Percentiles rank a stretch among this genome's conserved stretches.
Conservation (phyloP, 305 asterid species). For the Fraxinus velutina region DNA sequence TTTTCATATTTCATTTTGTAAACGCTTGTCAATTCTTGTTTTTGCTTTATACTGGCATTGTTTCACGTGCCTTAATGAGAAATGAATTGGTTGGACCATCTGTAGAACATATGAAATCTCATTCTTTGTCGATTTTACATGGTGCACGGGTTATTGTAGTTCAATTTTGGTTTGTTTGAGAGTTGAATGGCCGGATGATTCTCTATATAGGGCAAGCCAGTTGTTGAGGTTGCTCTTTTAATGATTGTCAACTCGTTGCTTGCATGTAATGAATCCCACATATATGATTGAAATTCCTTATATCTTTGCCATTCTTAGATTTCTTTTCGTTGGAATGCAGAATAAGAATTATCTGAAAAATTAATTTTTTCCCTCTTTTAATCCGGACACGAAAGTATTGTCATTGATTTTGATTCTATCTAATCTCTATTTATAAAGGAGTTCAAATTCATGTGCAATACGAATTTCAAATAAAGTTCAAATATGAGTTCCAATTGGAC, state of each 20-base stretch:
- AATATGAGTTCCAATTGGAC: neutral
- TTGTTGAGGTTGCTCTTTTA: neutral
- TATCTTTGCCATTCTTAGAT: neutral
- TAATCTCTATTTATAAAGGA: neutral
- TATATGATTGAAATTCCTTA: neutral
- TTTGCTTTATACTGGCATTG: conserved; percentile 20
- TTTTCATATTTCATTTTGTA: conserved; percentile 18
- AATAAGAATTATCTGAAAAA: neutral
- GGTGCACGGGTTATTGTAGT: neutral
- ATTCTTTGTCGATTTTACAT: neutral
- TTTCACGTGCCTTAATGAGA: neutral
- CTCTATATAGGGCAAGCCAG: neutral
- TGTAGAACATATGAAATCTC: neutral
- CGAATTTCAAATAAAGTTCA: neutral
- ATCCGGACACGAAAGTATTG: neutral
- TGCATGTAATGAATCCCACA: neutral
- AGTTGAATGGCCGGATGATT: neutral
- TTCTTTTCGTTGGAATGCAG: neutral
- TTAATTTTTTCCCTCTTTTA: neutral
- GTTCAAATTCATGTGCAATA: neutral
- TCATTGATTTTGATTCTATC: neutral
- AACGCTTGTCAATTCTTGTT: conserved; percentile 22
- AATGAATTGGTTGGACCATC: neutral
- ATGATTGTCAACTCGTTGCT: neutral
- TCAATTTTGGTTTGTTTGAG: neutral